Evolutionary conservation across 495 filamentous ascomycete genomes (phyloP).

Genomic region (Annulohypoxylon maeteangense): DNA sequence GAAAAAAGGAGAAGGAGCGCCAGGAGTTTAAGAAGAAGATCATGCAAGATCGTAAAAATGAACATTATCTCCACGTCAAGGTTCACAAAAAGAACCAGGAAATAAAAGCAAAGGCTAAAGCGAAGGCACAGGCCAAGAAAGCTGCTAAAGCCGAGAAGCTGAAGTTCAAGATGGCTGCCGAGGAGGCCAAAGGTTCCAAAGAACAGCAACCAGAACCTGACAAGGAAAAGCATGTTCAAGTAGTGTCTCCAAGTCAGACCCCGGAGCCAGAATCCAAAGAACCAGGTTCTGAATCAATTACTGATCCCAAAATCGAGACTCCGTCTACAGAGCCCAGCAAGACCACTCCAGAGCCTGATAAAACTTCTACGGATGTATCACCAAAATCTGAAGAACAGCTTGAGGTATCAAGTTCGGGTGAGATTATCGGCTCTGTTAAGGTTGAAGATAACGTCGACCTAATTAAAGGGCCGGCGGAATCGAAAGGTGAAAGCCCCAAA

Average conservation of each 20-base stretch:
- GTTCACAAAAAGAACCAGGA: conserved; percentile 46
- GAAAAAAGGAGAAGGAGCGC: conserved; percentile 62
- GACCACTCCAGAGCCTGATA: conserved; percentile 13
- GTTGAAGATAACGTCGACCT: conserved; percentile 5
- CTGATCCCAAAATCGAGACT: background rate
- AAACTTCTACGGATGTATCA: background rate
- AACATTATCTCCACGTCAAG: conserved; percentile 43
- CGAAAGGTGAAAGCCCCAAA: conserved; percentile 33
- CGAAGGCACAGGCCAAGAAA: conserved; percentile 49
- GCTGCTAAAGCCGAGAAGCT: conserved; percentile 43
- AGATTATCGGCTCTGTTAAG: conserved; percentile 3
- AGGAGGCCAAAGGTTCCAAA: conserved; percentile 16
- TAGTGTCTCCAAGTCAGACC: conserved; percentile 24
- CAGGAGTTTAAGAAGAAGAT: conserved; percentile 63
- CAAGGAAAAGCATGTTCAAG: conserved; percentile 32
- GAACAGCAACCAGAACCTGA: conserved; percentile 7
- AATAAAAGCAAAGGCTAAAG: conserved; percentile 48
- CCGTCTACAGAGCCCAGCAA: conserved; percentile 21
- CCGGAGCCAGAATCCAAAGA: conserved; percentile 41
- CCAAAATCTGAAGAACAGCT: conserved; percentile 6
- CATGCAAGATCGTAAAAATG: conserved; percentile 52
- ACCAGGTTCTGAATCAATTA: conserved; percentile 24
- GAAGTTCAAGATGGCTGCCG: conserved; percentile 36
- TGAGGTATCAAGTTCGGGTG: conserved; percentile 7
- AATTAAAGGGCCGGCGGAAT: conserved; percentile 5